phyloP scores from a whole-genome alignment of 1,284 basidiomycete species.

The Malassezia psittaci region DNA sequence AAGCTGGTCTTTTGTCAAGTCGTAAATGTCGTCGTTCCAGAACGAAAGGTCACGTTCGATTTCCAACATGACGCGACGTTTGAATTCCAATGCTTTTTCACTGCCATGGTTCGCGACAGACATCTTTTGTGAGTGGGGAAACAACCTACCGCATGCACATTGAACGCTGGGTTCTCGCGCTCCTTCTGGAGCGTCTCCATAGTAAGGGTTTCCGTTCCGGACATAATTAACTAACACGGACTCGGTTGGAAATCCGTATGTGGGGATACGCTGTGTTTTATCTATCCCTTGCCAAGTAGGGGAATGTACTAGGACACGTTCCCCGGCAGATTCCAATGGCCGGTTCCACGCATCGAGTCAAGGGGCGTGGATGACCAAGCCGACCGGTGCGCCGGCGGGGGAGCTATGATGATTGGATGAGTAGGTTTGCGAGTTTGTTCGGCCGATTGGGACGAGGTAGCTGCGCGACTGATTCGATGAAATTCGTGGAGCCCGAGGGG shows the following conservation, averaged over 20 bases:
- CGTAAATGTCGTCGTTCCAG: slow-evolving; percentile 54
- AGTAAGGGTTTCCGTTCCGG: slow-evolving; percentile 31
- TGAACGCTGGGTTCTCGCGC: slow-evolving; percentile 52
- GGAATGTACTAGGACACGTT: neutral
- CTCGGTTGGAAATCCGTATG: slow-evolving; percentile 3
- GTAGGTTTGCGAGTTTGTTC: neutral
- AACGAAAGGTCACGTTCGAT: slow-evolving; percentile 53
- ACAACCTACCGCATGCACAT: slow-evolving; percentile 49
- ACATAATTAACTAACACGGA: slow-evolving; percentile 10
- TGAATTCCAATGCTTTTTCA: slow-evolving; percentile 40
- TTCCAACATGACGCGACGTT: slow-evolving; percentile 51
- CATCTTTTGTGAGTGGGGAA: slow-evolving; percentile 24
- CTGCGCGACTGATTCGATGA: too few species aligned
- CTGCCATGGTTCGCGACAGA: slow-evolving; percentile 49
- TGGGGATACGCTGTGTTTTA: slow-evolving; percentile 6
- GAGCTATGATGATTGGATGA: neutral
- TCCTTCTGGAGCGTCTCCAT: slow-evolving; percentile 49
- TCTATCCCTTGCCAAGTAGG: neutral
- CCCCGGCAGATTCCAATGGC: neutral
- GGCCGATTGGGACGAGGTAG: too few species aligned
- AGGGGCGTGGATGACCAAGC: neutral
- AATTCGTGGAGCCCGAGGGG: too few species aligned
- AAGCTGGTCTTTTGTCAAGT: slow-evolving; percentile 54
- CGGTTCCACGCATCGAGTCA: neutral
- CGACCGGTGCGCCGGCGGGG: neutral